Evolutionary conservation across 192 early-diverging fungal species (phyloP), one percentile per base, ranked within the genome.

Genomic region (Spinellus fusiger): DNA sequence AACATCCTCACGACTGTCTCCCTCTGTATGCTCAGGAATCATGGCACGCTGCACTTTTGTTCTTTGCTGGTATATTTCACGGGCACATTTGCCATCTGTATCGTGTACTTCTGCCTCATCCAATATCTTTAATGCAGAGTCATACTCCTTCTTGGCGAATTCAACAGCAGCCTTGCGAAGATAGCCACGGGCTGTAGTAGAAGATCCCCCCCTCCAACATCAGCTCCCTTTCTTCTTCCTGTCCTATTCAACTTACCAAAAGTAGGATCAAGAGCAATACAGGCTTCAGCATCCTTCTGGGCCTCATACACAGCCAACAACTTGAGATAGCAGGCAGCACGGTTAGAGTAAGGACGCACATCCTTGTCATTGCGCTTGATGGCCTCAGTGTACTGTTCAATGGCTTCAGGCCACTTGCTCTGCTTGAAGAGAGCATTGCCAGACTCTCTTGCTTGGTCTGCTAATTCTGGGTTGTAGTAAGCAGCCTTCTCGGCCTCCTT

Each of bases 361-460:
- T 99, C 96, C 7, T 79, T 69, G 28, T 91, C 89, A 62, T 96
- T 95, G 65, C 96, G 89, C 83, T 95, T 95, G 75, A 99, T 94
- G 6, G 95, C 91, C 75, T 99, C 96, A 16, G 91, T 86, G 76
- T 99, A 99, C 72, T 88, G 78, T 73, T 89, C 85, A 59, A 97
- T 85, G 16, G 96, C 93, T 37, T 88, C 91, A 12, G 85, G 80
- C 70, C 81, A 99, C 50, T 92, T 81, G 34, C 79, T 86, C 35
- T 89, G 65, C 79, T 99, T 99, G 86, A 96, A 98, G 15, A 93
- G 72, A 38, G 80, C 88, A 71, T 99, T 99, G 29, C 96, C 96
- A 23, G 77, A 78, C 71, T 98, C 94, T 68, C 96, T 93, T 16
- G 90, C 96, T 70, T 91, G 87, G 49, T 95, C 88, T 23, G 93